Evolutionary conservation across 768 basidiomycete species (phyloP), one percentile per base, ranked within the genome.

Genomic region (Candolleomyces aberdarensis): DNA sequence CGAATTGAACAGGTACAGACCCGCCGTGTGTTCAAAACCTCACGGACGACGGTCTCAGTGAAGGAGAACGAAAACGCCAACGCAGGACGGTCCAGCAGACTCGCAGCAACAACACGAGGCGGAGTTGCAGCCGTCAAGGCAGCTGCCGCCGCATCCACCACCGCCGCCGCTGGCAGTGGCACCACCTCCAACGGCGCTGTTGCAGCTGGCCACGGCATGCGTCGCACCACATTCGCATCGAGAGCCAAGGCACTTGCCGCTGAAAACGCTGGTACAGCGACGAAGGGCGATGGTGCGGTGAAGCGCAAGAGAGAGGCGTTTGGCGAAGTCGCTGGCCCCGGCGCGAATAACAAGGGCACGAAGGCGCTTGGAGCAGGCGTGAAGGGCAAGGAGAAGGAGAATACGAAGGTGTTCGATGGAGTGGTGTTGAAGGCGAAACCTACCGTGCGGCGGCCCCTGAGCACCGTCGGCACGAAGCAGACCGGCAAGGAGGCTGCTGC

Each of bases 271-370:
- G 75, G 74, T 15, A 39, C 7, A 36, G 4, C 52, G 43, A 56
- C 66, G 52, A 80, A 84, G 63, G 66, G 71, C 20, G 86, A 88
- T 32, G 71, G 74, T 9, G 75, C 78, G 3, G 85, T 83, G 54
- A 92, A 92, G 72, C 82, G 92, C 63, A 93, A 93, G 72, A 88
- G 92, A 47, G 87, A 88, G 54, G 91, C 91, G 0, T 78, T 94
- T 29, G 87, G 85, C 36, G 92, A 94, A 71, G 88, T 92, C 47
- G 82, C 85, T 8, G 76, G 73, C 13, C 66, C 79, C 72, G 40
- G 65, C 79, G 63, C 15, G 44, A 20, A 17, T 17, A 46, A 46
- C 44, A 61, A 48, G 17, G 22, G 17, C 44, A 19, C 78, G 77
- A 62, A 67, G 67, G 53, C 71, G 71, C 31, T 65, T 68, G 80